Evolutionary conservation across 1,284 basidiomycete species (phyloP), one percentile per base, ranked within the genome.

Genomic region (Puccinia novopanici): DNA sequence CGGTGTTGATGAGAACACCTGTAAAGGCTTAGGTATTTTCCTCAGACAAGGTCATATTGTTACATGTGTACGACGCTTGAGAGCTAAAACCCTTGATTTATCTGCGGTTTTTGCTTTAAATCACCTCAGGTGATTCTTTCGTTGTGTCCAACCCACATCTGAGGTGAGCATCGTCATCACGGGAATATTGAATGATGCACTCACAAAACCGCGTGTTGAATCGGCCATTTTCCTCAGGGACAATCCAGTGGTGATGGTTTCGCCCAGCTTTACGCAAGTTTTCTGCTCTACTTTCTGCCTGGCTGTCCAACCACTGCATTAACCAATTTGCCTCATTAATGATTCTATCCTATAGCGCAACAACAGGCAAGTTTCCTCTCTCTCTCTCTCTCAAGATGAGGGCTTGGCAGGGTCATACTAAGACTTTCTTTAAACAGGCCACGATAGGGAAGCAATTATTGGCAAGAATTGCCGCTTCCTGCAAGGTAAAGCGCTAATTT

Each of bases 381-480:
- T 48, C 30, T 48, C 27, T 68, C 40, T 67, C 37, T 71, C 15
- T 34, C 48, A 34, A 37, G 19, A 24, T 24, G 13, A 19, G 52
- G 52, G 8, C 30, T 1, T 57, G 37, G 17, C 17, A n/a, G 24
- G n/a, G 17, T 74, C n/a, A 34, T 5, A 19, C 37, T 74, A 12
- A n/a, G 13, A 59, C 9, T 34, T 17, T 45, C 13, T 54, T n/a
- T n/a, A 79, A 59, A 84, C 83, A 48, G 85, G 85, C 37, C 85
- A 85, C 81, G 68, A 75, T 0, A 55, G 80, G 12, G 40, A 81
- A 15, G 81, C 82, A 37, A 84, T 85, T 67, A 83, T 85, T 19
- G 84, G 84, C 0, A 81, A 84, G 50, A 85, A 85, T 81, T 85
- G 85, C 74, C 78, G 71, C 6, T 78, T 78, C 42, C 65, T 78